Base-by-base conservation (phyloP, 176 grass and related monocot genomes). In the Miscanthus lutarioriparius region DNA sequence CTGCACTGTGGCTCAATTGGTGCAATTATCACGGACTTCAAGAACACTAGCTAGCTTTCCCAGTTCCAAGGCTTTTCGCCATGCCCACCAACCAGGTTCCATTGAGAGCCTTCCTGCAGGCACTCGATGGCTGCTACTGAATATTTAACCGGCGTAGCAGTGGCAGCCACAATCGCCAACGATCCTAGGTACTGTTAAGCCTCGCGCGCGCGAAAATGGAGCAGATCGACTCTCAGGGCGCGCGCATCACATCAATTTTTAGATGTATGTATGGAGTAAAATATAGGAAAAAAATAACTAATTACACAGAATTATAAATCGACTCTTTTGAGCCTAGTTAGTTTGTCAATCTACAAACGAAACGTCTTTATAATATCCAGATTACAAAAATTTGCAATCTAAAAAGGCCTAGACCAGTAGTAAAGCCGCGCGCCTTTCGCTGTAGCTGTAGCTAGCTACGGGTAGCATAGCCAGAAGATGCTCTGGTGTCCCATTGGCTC, bases 361-460 rank as follows among this genome's bases (percentile, higher is more conserved):
- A n/a, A n/a, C n/a, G n/a, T n/a, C n/a, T n/a, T n/a, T n/a, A n/a
- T n/a, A n/a, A n/a, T n/a, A n/a, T n/a, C n/a, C n/a, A n/a, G n/a
- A n/a, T n/a, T n/a, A n/a, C n/a, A n/a, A n/a, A n/a, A n/a, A n/a
- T n/a, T n/a, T n/a, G n/a, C n/a, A n/a, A n/a, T n/a, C n/a, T n/a
- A n/a, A n/a, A n/a, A n/a, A n/a, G 28, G 28, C 1, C 1, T 30
- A 10, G 62, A 43, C 10, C 2, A 44, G 2, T 45, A 14, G 44
- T 45, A 85, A 85, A 80, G 70, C 27, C 6, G 76, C 67, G 22
- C 81, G 75, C 75, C 54, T 89, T 76, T 82, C 16, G 4, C 70
- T 74, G 68, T 68, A 74, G 53, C 65, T n/a, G n/a, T n/a, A 54
- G 44, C 4, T 35, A 12, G 43, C 26, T 58, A 41, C 41, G 25